Percentiles rank a stretch among this genome's conserved stretches.
Evolutionary conservation across 129 eudicot genomes (phyloP).

Genomic region (Glebionis coronaria): DNA sequence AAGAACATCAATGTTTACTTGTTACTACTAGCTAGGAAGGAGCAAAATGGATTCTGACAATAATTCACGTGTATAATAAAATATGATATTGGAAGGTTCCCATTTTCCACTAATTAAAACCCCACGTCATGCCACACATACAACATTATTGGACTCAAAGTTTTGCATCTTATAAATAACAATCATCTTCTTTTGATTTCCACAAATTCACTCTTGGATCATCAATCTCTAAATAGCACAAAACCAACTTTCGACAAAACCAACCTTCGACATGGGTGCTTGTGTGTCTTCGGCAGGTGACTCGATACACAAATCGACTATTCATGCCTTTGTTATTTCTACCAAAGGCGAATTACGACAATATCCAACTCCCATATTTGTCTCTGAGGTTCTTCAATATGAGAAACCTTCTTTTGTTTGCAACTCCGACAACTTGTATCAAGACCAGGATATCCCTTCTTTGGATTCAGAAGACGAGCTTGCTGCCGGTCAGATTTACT

Average conservation of each 20-base stretch:
- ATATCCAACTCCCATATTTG: slow-evolving; percentile 38
- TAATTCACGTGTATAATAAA: not conserved
- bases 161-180: not conserved
- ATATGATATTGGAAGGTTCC: not conserved
- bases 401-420: slow-evolving; percentile 48
- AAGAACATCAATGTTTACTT: too few relatives aligned
- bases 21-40: too few relatives aligned
- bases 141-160: not conserved
- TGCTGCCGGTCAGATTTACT: slow-evolving; percentile 58
- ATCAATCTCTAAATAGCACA: too few relatives aligned
- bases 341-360: slow-evolving; percentile 34
- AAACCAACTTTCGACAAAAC: too few relatives aligned
- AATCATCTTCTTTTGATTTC: not conserved
- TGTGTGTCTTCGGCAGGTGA: slow-evolving; percentile 35
- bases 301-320: slow-evolving; percentile 13
- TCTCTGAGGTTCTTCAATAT: slow-evolving; percentile 35
- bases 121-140: not conserved
- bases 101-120: not conserved
- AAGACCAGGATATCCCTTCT: slow-evolving; percentile 42
- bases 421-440: slow-evolving; percentile 49
- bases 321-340: slow-evolving; percentile 36
- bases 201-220: too few relatives aligned
- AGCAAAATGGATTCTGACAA: too few relatives aligned
- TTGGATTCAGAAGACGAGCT: slow-evolving; percentile 37
- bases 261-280: slow-evolving; percentile 55